Percentiles rank a stretch among this genome's conserved stretches.
Conservation (phyloP, 768 basidiomycete genomes). For the Boletus vermiculosoides region DNA sequence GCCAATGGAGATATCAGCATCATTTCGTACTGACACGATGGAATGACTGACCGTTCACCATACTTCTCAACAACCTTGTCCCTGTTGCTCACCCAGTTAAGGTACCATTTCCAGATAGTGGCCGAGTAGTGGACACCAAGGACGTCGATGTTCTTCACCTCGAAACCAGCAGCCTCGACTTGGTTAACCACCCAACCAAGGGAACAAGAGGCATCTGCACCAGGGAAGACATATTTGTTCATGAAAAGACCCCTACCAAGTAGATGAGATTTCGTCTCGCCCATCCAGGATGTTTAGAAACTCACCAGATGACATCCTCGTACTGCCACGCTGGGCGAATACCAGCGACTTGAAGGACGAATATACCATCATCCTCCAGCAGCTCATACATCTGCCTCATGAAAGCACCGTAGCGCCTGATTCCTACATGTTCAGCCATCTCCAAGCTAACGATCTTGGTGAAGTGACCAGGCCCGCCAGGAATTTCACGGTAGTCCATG, state of each 20-base stretch:
- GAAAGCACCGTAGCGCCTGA: conserved; percentile 88
- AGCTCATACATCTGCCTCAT: conserved; percentile 90
- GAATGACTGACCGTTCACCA: conserved; percentile 60
- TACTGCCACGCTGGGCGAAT: conserved; percentile 96
- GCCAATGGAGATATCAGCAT: background rate
- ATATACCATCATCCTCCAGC: conserved; percentile 89
- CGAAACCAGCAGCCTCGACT: conserved; percentile 90
- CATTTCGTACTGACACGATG: too few relatives aligned
- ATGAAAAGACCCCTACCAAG: conserved; percentile 84
- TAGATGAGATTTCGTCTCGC: background rate
- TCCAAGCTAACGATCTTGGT: conserved; percentile 95
- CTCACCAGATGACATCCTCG: conserved; percentile 92
- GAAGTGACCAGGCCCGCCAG: conserved; percentile 69
- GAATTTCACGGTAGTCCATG: conserved; percentile 91
- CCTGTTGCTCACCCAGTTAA: conserved; percentile 95
- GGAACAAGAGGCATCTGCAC: conserved; percentile 94
- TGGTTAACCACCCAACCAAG: conserved; percentile 91
- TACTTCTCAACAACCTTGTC: conserved; percentile 87
- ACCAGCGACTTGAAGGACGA: conserved; percentile 98
- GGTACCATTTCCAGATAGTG: conserved; percentile 89
- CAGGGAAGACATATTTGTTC: conserved; percentile 99
- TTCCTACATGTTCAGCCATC: conserved; percentile 99
- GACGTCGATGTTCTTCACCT: conserved; percentile 95
- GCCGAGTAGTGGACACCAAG: conserved; percentile 97
- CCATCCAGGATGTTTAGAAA: background rate